These are phyloP conservation scores for Marchantia polymorpha DNA, from an alignment of 225 moss, liverwort and hornwort genomes.

Conservation along the genomic window DNA sequence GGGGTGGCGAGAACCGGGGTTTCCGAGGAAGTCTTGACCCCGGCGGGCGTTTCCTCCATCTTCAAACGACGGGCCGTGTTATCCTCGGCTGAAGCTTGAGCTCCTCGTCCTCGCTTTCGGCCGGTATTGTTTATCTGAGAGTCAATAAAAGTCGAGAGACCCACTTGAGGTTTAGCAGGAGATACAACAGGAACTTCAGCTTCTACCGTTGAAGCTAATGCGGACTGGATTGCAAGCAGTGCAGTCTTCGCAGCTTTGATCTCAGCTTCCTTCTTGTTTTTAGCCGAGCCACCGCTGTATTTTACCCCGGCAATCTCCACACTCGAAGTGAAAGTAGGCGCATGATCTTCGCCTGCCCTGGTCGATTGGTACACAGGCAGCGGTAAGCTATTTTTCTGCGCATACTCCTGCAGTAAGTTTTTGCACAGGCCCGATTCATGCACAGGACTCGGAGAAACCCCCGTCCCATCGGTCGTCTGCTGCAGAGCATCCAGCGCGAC, in stretches of 20 bases:
- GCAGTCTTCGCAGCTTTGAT: constrained; percentile 98
- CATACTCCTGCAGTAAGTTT: constrained; percentile 89
- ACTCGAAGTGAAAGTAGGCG: constrained; percentile 72
- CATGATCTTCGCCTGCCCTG: constrained; percentile 83
- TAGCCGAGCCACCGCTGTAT: constrained; percentile 84
- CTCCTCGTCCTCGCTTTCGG: constrained; percentile 46
- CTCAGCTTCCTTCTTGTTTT: constrained; percentile 96
- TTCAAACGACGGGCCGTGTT: constrained; percentile 24
- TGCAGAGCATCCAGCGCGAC: constrained; percentile 72
- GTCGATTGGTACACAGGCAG: constrained; percentile 83
- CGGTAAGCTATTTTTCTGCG: constrained; percentile 81
- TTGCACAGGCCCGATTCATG: constrained; percentile 99
- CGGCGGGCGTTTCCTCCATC: background rate
- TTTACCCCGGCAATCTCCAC: constrained; percentile 91
- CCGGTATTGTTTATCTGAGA: constrained; percentile 31
- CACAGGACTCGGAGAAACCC: constrained; percentile 75
- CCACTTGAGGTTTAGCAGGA: constrained; percentile 23
- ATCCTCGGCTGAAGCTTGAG: constrained; percentile 26
- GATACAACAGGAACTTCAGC: constrained; percentile 12
- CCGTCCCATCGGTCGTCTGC: constrained; percentile 29
- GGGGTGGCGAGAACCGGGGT: background rate
- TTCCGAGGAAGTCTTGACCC: background rate
- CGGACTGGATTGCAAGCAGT: constrained; percentile 79
- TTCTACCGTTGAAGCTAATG: constrained; percentile 46
- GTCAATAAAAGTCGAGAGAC: constrained; percentile 34